Percentiles rank a stretch among this genome's conserved stretches.
phyloP scores from a whole-genome alignment of 345 rosid genomes.

The Dipteronia sinensis region DNA sequence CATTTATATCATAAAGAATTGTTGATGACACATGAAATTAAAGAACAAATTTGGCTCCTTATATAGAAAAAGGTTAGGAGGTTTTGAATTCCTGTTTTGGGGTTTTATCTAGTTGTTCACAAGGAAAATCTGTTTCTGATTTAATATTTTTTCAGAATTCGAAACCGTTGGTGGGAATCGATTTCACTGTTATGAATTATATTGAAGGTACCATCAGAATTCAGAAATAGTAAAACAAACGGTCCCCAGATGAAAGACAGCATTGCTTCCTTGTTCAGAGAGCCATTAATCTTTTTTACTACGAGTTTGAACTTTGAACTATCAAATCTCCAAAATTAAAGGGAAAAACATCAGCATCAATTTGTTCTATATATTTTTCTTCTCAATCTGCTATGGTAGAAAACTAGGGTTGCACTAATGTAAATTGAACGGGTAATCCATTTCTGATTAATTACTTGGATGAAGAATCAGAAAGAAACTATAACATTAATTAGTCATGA shows the following conservation, averaged over 20 bases:
- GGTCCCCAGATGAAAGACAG: slow-evolving; percentile 34
- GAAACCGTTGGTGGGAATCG: not conserved
- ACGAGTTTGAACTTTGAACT: slow-evolving; percentile 7
- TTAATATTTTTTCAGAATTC: not conserved
- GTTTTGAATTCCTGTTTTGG: too few relatives aligned
- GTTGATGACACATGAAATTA: not conserved
- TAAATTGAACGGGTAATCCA: too few relatives aligned
- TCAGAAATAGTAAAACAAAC: slow-evolving; percentile 14
- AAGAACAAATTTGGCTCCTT: not conserved
- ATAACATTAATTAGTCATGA: too few relatives aligned
- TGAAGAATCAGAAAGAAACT: not conserved
- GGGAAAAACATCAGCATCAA: not conserved
- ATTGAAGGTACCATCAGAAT: slow-evolving; percentile 3
- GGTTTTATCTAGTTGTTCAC: not conserved
- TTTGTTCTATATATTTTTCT: too few relatives aligned
- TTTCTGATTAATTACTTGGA: not conserved
- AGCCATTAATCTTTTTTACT: slow-evolving; percentile 20
- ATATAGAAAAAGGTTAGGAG: too few relatives aligned
- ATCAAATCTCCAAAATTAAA: slow-evolving; percentile 9
- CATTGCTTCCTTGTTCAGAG: slow-evolving; percentile 19
- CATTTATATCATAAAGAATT: not conserved
- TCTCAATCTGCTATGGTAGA: too few relatives aligned
- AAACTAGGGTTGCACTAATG: not conserved
- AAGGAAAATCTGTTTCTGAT: too few relatives aligned
- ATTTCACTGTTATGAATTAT: not conserved